phyloP scores from a whole-genome alignment of 805 yeast genomes.

The Starmerella vitae region DNA sequence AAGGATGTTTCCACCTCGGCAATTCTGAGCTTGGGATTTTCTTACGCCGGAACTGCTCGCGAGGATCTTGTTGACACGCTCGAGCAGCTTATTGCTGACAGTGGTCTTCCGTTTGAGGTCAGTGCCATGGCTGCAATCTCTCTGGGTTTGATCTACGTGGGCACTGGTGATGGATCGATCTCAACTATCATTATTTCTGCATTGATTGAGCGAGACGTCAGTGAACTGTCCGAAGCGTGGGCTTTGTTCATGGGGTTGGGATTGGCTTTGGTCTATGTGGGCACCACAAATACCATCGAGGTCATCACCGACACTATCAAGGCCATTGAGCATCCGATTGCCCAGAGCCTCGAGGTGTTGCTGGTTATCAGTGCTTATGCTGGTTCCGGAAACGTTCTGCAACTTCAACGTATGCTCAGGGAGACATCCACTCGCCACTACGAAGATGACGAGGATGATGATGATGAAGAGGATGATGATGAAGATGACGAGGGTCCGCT shows the following conservation, averaged over 20 bases:
- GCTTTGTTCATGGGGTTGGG: conserved; percentile 83
- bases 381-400: conserved; percentile 93
- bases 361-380: conserved; percentile 90
- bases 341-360: conserved; percentile 74
- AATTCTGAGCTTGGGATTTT: conserved; percentile 80
- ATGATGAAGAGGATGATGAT: conserved; percentile 39
- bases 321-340: conserved; percentile 91
- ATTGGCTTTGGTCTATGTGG: conserved; percentile 79
- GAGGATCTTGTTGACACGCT: conserved; percentile 67
- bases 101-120: conserved; percentile 59
- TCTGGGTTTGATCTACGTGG: conserved; percentile 87
- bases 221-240: conserved; percentile 74
- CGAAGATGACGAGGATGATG: conserved; percentile 47
- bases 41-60: conserved; percentile 88
- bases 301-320: conserved; percentile 76
- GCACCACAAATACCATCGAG: conserved; percentile 89
- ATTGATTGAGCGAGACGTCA: conserved; percentile 66
- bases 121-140: conserved; percentile 81
- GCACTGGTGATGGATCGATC: conserved; percentile 88
- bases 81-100: conserved; percentile 70
- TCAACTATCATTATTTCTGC: conserved; percentile 87
- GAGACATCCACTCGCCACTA: conserved; percentile 58
- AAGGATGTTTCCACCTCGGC: conserved; percentile 54
- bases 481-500: conserved; percentile 10
- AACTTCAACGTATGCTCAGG: conserved; percentile 79